Conservation (phyloP, 257 asterid genomes). For the Solanum ossicruentum region DNA sequence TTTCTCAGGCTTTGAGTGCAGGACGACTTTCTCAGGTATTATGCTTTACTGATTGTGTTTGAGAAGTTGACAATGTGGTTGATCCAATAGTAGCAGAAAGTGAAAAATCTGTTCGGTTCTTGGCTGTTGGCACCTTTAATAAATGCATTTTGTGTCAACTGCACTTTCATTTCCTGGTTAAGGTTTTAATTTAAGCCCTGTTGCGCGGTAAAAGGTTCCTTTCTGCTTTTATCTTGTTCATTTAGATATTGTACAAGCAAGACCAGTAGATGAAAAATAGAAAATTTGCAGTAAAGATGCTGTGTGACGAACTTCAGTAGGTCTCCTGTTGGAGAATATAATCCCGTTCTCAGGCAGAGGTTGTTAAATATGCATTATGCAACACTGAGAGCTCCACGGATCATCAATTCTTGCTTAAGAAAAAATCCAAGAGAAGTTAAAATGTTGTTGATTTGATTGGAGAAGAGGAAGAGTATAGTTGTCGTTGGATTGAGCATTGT, state of each 20-base stretch:
- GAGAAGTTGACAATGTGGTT: background rate
- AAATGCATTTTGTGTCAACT: background rate
- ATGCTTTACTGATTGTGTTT: background rate
- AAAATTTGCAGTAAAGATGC: background rate
- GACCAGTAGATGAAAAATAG: background rate
- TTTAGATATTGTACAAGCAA: background rate
- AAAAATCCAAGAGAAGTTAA: background rate
- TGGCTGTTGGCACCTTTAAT: background rate
- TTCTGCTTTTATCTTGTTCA: background rate
- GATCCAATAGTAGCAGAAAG: background rate
- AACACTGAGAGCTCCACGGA: background rate
- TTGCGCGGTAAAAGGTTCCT: background rate
- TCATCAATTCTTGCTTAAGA: background rate
- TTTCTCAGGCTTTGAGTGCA: conserved; percentile 82
- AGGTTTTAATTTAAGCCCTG: background rate
- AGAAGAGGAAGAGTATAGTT: background rate
- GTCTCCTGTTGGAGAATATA: background rate
- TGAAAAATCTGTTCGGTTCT: background rate
- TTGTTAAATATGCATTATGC: background rate
- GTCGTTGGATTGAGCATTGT: background rate
- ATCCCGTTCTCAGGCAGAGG: background rate
- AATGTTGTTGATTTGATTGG: background rate
- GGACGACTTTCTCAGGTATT: conserved; percentile 98
- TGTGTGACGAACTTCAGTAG: background rate
- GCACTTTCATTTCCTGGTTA: background rate